Evolutionary conservation across 208 protist species (phyloP).

Genomic region (Endotrypanum monterogeii): DNA sequence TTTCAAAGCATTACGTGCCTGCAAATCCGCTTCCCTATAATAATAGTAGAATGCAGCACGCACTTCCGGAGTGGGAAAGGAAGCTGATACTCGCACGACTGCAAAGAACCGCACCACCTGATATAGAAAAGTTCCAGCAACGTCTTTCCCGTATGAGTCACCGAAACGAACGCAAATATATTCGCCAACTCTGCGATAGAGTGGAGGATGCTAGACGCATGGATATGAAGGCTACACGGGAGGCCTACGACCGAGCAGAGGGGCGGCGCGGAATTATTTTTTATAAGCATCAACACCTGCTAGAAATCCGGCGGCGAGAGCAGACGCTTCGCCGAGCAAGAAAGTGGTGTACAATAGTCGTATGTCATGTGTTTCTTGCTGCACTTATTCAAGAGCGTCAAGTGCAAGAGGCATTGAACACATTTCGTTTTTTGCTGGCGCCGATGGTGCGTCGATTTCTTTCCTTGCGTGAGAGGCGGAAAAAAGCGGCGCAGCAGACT

Average conservation of each 20-base stretch:
- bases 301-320: constrained; percentile 59
- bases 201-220: constrained; percentile 28
- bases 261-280: constrained; percentile 52
- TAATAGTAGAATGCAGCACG: constrained; percentile 15
- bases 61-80: constrained; percentile 67
- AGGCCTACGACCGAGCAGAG: constrained; percentile 36
- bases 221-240: constrained; percentile 8
- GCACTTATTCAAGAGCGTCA: constrained; percentile 78
- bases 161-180: constrained; percentile 51
- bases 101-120: constrained; percentile 31
- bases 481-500: constrained; percentile 46
- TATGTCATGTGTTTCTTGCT: constrained; percentile 85
- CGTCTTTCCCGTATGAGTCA: constrained; percentile 37
- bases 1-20: constrained; percentile 40
- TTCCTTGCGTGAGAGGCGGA: constrained; percentile 36
- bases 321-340: constrained; percentile 47
- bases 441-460: constrained; percentile 71
- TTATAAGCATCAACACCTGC: constrained; percentile 62
- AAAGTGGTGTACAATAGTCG: constrained; percentile 75
- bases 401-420: constrained; percentile 71
- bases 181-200: constrained; percentile 36
- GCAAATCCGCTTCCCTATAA: constrained; percentile 11
- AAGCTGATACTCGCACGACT: constrained; percentile 57
- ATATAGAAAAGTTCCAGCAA: constrained; percentile 57
- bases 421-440: constrained; percentile 62